These are phyloP conservation scores for Eucalyptus tenuipes DNA, from an alignment of 345 rosid species.

Conservation along the genomic window DNA sequence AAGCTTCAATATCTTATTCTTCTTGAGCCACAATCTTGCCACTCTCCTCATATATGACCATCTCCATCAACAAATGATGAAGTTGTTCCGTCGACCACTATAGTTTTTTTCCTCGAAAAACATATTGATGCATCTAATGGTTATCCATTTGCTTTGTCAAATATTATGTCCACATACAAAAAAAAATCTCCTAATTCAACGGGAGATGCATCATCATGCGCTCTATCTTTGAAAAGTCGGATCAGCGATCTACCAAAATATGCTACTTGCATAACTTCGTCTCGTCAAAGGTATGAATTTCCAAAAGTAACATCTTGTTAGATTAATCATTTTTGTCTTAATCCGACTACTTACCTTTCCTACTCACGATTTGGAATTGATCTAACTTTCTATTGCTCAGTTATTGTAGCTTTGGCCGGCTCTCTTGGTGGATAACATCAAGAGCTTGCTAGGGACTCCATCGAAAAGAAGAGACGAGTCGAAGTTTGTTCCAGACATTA, in stretches of 20 bases:
- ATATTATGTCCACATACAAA: not conserved
- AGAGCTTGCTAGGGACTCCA: rapidly evolving
- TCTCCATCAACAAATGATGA: not conserved
- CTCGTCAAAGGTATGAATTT: not conserved
- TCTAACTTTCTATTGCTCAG: not conserved
- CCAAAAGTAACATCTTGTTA: not conserved
- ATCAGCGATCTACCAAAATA: not conserved
- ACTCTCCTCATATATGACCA: not conserved
- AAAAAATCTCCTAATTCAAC: rapidly evolving
- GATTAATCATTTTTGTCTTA: not conserved
- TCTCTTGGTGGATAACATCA: not conserved
- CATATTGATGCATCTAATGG: not conserved
- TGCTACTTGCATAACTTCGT: not conserved
- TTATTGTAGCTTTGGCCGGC: not conserved
- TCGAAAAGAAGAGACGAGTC: rapidly evolving
- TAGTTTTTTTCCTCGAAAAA: not conserved
- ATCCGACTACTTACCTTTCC: not conserved
- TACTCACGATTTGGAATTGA: not conserved
- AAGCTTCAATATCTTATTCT: not conserved
- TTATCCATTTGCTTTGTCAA: not conserved
- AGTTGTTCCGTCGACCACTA: not conserved
- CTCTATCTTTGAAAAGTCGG: not conserved
- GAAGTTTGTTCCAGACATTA: not conserved
- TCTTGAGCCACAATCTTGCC: not conserved
- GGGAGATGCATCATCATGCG: not conserved